Base-by-base conservation (phyloP, 1,284 basidiomycete species). In the Ceratobasidium sp. region DNA sequence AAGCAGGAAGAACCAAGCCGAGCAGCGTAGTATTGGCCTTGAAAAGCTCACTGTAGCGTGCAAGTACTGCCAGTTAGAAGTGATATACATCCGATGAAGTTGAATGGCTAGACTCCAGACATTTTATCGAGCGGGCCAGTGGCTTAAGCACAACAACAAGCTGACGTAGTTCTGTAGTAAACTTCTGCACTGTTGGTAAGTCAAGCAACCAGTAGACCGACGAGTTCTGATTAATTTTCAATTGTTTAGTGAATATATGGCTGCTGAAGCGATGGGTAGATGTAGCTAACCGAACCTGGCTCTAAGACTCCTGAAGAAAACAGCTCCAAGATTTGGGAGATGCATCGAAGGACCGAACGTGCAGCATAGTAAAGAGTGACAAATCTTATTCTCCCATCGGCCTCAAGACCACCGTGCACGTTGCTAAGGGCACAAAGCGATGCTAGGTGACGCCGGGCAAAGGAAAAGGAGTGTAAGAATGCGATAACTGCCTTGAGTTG, bases 311-410 rank as follows among this genome's bases (percentile, higher is more conserved):
- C 67, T 23, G 67, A 69, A 23, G 53, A 69, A 20, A 69, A 23
- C n/a, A 69, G 53, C 39, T 69, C 53, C 3, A 58, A 23, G 20
- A 69, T 69, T n/a, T 37, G 67, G 10, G 67, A 15, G 20, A 58
- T 17, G 17, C 67, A 69, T 20, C 35, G 51, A 20, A 69, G 54
- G 4, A 42, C 37, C 11, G 67, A 58, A 23, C 26, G 53, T n/a
- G 51, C 67, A 42, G 67, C 60, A 17, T 77, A 76, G 58, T 81
- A 80, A 7, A 82, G 68, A 8, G 80, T 81, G 10, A 79, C 80
- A 76, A 84, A 84, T 1, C 80, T 79, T 45, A 82, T 84, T 68
- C 82, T 82, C 39, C 83, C 82, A 63, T 82, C 81, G 7, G 80
- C 37, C 37, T 81, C 81, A 3, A 85, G 80, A 0, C 83, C 83